Percentiles rank a stretch among this genome's conserved stretches.
Evolutionary conservation across 1,284 basidiomycete species (phyloP).

Genomic region (Neotropicomus parvogracilis): DNA sequence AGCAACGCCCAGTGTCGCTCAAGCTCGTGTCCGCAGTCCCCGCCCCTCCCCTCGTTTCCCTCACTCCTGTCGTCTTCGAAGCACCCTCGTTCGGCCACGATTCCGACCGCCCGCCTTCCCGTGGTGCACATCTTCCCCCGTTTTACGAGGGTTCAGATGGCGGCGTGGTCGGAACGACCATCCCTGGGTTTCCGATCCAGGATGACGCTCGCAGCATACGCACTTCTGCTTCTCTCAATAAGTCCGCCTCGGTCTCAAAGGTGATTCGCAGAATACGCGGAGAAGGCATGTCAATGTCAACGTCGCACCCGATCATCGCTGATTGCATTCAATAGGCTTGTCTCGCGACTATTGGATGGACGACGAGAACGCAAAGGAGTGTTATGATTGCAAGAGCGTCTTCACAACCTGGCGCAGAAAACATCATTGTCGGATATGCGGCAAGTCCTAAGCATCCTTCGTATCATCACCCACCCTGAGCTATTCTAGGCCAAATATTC

Average conservation of each 20-base stretch:
- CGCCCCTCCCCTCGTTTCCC: conserved; percentile 76
- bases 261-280: conserved; percentile 85
- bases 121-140: conserved; percentile 48
- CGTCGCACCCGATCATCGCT: conserved; percentile 5
- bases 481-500: conserved; percentile 72
- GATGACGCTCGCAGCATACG: conserved; percentile 79
- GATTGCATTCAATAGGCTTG: conserved; percentile 48
- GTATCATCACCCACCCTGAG: conserved; percentile 6
- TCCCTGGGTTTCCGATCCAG: conserved; percentile 80
- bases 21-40: conserved; percentile 51
- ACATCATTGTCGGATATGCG: conserved; percentile 93
- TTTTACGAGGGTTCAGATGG: conserved; percentile 56
- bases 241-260: conserved; percentile 81
- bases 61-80: conserved; percentile 76
- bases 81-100: conserved; percentile 62
- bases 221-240: conserved; percentile 65
- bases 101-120: conserved; percentile 56
- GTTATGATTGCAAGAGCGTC: conserved; percentile 88
- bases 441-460: conserved; percentile 39
- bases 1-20: conserved; percentile 58
- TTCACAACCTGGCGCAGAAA: conserved; percentile 93
- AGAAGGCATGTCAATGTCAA: conserved; percentile 53
- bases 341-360: conserved; percentile 96
- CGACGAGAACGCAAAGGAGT: conserved; percentile 93
- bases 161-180: conserved; percentile 61